Evolutionary conservation across 1,139 yeast species (phyloP), one percentile per base, ranked within the genome.

Genomic region (Debaryomyces robertsiae): DNA sequence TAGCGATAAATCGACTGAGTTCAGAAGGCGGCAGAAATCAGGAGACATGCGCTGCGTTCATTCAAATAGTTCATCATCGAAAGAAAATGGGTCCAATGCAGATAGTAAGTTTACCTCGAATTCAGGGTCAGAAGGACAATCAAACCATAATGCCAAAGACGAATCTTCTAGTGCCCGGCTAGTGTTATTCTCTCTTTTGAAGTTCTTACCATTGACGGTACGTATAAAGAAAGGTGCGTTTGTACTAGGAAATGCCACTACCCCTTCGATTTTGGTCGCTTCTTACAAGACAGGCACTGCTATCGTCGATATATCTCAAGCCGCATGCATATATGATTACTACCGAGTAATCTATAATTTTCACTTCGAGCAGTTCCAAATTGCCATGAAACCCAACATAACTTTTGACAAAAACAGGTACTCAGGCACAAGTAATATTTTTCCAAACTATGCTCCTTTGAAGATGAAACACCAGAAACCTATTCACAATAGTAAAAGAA

Each of bases 191-290:
- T 46, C 65, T 27, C 55, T 80, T 19, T 53, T 74, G 27, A 63
- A 67, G 23, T 46, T 79, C 5, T 58, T 84, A 22, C 96, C 96
- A 0, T 49, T 87, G 1, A 76, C 77, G 30, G 42, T 84, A 3
- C 63, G 67, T 18, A 65, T 86, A n/a, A 75, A 72, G 36, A 83
- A 79, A 43, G 91, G 93, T 1, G 85, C 95, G 0, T 45, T 88
- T 27, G 83, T 89, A 1, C 54, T 89, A 27, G 98, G 98, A 6
- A 91, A 90, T 60, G 69, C 77, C 41, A 73, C 79, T 9, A 89
- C 96, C 0, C 86, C 95, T 1, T 79, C 91, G 1, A 65, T 93
- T 9, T 49, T 86, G 35, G 81, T 89, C 2, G 67, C 77, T 4
- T 81, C 89, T 7, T 84, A 75, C 53, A 69, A 75, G 6, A 55